A percentile compares a stretch with the other conserved stretches of the same genome.
Evolutionary conservation across 257 asterid species (phyloP).

Genomic region (Capsicum baccatum): DNA sequence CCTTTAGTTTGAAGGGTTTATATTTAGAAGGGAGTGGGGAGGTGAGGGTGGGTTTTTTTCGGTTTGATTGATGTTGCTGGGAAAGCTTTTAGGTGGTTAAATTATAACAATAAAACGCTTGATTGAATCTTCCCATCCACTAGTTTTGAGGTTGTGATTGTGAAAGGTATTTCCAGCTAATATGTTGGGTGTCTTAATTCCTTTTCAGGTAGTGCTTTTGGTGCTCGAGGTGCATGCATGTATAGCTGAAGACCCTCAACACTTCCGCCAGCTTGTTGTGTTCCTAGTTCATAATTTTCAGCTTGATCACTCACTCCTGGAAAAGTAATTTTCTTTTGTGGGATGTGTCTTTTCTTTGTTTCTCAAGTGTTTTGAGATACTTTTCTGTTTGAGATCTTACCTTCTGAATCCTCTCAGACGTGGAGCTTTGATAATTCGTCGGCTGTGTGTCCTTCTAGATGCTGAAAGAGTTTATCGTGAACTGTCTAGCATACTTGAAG

Average conservation of each 20-base stretch:
- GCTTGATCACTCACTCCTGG: slow-evolving; percentile 85
- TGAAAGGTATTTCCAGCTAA: background rate
- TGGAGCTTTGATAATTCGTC: slow-evolving; percentile 90
- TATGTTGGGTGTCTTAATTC: background rate
- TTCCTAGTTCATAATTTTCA: slow-evolving; percentile 75
- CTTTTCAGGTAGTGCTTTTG: slow-evolving; percentile 88
- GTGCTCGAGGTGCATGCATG: slow-evolving; percentile 98
- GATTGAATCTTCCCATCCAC: background rate
- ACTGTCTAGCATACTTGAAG: slow-evolving; percentile 83
- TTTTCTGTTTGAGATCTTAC: slow-evolving; percentile 26
- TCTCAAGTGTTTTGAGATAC: background rate
- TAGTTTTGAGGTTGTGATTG: background rate
- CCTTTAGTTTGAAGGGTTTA: slow-evolving; percentile 5
- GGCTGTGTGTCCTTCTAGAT: slow-evolving; percentile 89
- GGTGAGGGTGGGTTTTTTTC: background rate
- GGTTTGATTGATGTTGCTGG: background rate
- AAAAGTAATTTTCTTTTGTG: slow-evolving; percentile 57
- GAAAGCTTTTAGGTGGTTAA: slow-evolving; percentile 2
- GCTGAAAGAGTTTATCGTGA: slow-evolving; percentile 91
- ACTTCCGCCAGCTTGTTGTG: slow-evolving; percentile 80
- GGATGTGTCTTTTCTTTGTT: background rate
- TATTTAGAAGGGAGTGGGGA: slow-evolving; percentile 12
- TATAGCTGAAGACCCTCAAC: slow-evolving; percentile 85
- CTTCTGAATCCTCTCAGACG: slow-evolving; percentile 61
- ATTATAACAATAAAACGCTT: background rate